Base-by-base conservation (phyloP, 129 eudicot genomes). In the Arctium lappa region DNA sequence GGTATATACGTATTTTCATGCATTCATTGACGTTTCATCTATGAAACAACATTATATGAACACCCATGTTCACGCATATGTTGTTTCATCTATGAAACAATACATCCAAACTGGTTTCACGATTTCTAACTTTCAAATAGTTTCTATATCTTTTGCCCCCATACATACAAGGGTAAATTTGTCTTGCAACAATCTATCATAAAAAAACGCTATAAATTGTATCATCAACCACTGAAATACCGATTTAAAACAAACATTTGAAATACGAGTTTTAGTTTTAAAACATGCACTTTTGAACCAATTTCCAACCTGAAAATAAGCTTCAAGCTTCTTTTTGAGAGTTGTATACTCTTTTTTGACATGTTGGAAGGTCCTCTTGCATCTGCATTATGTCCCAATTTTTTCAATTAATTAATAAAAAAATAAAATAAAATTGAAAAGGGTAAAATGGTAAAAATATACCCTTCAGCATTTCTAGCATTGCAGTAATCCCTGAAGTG, bases 321-420 rank as follows among this genome's bases (percentile, higher is more conserved):
- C 83, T 88, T 95, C 97, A 72, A 95, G 91, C 85, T 91, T 95
- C 89, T 87, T 95, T 81, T 42, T 92, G 4, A 95, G 93, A 33
- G 91, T 76, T 72, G 92, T 79, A 88, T 95, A 89, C 89, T 95
- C 98, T 86, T 83, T 95, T 90, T 95, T 95, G 65, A 92, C 80
- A 44, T 91, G 93, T 75, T 91, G 94, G 84, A 88, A 92, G 70
- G 92, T 92, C 80, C 97, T 92, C 83, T 84, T 92, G 92, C 97
- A 95, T 82, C 98, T 94, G 88, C 82, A 84, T 63, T 46, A 79
- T 44, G 65, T 48, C 3, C 73, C n/a, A 68, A 32, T 9, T 76
- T 79, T 79, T 39, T 30, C 39, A 75, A 3, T 2, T 37, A n/a
- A 82, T 12, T 53, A 15, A 13, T 42, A 13, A 1, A 18, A 18